Base-by-base conservation (phyloP, 2,329 filamentous ascomycete genomes). In the Clonostachys solani region DNA sequence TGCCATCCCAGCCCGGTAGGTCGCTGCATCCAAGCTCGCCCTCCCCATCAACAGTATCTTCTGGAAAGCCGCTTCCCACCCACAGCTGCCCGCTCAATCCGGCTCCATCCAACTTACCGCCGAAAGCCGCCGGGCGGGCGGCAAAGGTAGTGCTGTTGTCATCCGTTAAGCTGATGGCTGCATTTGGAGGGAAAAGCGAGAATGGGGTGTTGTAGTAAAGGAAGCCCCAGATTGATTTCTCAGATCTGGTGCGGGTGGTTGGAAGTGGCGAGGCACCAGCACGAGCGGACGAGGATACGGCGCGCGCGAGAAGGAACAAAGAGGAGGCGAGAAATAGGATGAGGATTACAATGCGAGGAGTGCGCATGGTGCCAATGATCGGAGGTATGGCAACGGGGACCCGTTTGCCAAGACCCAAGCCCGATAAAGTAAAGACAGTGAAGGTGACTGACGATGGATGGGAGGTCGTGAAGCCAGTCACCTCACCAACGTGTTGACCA, bases 111-210 rank as follows among this genome's bases (percentile, higher is more conserved):
- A 99, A 72, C 37, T 80, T 71, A 5, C 94, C 90, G 1, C 94
- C 94, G 69, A 97, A 99, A 37, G 90, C 92, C 46, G 94, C 94
- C 50, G 94, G 94, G 43, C 94, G 80, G 40, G 94, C 92, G 47
- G 95, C 78, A 70, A 99, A 99, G 56, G 95, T 95, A 12, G 94
- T 99, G 56, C 90, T 96, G 67, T 99, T 99, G 68, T 99, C 94
- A 67, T 97, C 91, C 60, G 92, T 96, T 51, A 99, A 79, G 65
- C 89, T 96, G 63, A 99, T 96, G 59, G 95, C 88, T 43, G 94
- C 94, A 54, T 94, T 96, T 5, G 92, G 92, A 5, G 92, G 92
- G 63, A 99, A 99, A 18, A 99, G 82, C 17, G 89, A 91, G 53
- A 92, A 89, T 1, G 92, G 86, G 6, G 84, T 76, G 49, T 83